Percentiles rank a stretch among this genome's conserved stretches.
Evolutionary conservation across 2,329 filamentous ascomycete genomes (phyloP).

Genomic region (Pseudocercospora macadamiae): DNA sequence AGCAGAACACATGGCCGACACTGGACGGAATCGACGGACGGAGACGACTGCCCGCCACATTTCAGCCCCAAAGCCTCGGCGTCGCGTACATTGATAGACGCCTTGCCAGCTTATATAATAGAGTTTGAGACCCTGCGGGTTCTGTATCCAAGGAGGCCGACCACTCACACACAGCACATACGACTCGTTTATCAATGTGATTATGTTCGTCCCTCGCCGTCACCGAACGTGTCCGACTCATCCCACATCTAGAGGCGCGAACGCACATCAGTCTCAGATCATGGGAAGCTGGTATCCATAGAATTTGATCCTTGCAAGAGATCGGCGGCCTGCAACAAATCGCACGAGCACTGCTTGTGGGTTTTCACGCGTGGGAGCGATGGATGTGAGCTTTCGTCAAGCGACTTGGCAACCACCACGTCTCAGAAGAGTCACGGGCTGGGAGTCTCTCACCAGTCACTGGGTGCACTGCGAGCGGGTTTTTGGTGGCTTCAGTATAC

Average conservation of each 20-base stretch:
- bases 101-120: not conserved
- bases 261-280: too few relatives aligned
- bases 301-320: too few relatives aligned
- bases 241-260: too few relatives aligned
- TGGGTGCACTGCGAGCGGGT: not conserved
- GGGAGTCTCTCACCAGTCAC: not conserved
- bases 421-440: not conserved
- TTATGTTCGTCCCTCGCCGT: not conserved
- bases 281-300: too few relatives aligned
- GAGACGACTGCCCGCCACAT: not conserved
- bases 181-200: not conserved
- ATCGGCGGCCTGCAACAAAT: too few relatives aligned
- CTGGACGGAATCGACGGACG: not conserved
- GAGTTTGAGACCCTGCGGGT: not conserved
- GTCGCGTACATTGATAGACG: not conserved
- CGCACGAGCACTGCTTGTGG: too few relatives aligned
- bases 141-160: not conserved
- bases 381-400: not conserved
- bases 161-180: not conserved
- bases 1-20: not conserved
- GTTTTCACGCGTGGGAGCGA: not conserved
- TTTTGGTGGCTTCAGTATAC: not conserved
- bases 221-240: not conserved
- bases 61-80: not conserved
- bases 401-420: not conserved